phyloP scores from a whole-genome alignment of 2,329 filamentous ascomycete genomes.

The Colletotrichum tamarilloi region DNA sequence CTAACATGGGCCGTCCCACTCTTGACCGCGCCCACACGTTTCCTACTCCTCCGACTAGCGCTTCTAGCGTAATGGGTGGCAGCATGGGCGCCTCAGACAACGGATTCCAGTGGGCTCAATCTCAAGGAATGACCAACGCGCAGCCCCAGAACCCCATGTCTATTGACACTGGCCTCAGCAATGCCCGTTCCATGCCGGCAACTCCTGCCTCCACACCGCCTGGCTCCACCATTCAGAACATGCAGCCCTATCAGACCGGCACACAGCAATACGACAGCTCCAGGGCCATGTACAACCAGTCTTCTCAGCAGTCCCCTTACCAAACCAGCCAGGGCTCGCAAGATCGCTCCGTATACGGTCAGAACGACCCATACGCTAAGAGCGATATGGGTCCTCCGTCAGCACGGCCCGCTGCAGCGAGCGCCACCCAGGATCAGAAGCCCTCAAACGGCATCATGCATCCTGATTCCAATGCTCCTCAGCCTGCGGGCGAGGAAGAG shows the following conservation, averaged over 20 bases:
- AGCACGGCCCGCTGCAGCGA: slow-evolving; percentile 66
- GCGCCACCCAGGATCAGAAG: slow-evolving; percentile 71
- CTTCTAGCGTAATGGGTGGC: slow-evolving; percentile 82
- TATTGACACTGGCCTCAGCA: slow-evolving; percentile 83
- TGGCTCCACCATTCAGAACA: slow-evolving; percentile 78
- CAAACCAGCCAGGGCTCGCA: slow-evolving; percentile 70
- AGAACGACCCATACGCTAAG: slow-evolving; percentile 78
- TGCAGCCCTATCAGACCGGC: slow-evolving; percentile 79
- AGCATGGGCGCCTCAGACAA: slow-evolving; percentile 76
- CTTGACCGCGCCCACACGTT: slow-evolving; percentile 92
- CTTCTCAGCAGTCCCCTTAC: slow-evolving; percentile 78
- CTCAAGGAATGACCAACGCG: slow-evolving; percentile 68
- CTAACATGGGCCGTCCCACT: slow-evolving; percentile 77
- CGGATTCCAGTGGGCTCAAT: slow-evolving; percentile 81
- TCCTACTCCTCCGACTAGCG: slow-evolving; percentile 91
- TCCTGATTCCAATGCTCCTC: slow-evolving; percentile 60
- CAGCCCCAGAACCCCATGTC: slow-evolving; percentile 78
- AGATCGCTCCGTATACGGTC: slow-evolving; percentile 73
- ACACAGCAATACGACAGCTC: slow-evolving; percentile 80
- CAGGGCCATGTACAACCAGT: slow-evolving; percentile 81
- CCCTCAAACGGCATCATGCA: slow-evolving; percentile 75
- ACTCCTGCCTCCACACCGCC: slow-evolving; percentile 94
- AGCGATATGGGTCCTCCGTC: slow-evolving; percentile 89
- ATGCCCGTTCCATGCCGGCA: slow-evolving; percentile 85
- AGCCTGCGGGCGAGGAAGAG: slow-evolving; percentile 71